phyloP scores from a whole-genome alignment of 202 grass and related monocot genomes.

The Setaria viridis region DNA sequence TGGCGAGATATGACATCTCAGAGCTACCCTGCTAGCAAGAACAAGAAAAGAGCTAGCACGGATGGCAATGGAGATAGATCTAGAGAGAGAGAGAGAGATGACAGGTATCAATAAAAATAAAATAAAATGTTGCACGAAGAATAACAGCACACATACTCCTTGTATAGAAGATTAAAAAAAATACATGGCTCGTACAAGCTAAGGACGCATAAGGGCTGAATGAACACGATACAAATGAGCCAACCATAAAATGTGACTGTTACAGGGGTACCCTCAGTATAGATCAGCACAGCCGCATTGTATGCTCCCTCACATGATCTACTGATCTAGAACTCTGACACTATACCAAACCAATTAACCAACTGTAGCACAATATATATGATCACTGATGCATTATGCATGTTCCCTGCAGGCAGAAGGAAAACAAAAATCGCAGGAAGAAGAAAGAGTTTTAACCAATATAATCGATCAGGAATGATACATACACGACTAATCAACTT shows the following conservation, averaged over 20 bases:
- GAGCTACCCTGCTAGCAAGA: conserved; percentile 32
- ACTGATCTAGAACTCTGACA: neutral
- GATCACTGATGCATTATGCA: conserved; percentile 9
- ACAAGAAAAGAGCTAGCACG: conserved; percentile 18
- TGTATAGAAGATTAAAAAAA: neutral
- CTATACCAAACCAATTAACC: conserved; percentile 22
- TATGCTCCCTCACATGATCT: conserved; percentile 20
- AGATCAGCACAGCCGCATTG: conserved; percentile 32
- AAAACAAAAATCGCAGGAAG: neutral
- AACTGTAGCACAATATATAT: conserved; percentile 27
- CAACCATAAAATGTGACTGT: conserved; percentile 43
- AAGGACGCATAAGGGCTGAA: neutral
- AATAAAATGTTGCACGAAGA: neutral
- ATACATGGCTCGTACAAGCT: neutral
- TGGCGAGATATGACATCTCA: conserved; percentile 52
- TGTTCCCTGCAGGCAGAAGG: neutral
- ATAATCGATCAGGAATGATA: neutral
- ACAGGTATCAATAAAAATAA: neutral
- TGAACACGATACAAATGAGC: conserved; percentile 35
- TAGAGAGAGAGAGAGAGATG: neutral
- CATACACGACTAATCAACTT: neutral
- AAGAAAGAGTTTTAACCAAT: neutral
- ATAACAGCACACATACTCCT: neutral
- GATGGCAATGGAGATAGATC: conserved; percentile 4
- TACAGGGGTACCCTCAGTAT: conserved; percentile 26